Conservation (phyloP, 192 early-diverging fungal species). For the Chytriomyces sp. region DNA sequence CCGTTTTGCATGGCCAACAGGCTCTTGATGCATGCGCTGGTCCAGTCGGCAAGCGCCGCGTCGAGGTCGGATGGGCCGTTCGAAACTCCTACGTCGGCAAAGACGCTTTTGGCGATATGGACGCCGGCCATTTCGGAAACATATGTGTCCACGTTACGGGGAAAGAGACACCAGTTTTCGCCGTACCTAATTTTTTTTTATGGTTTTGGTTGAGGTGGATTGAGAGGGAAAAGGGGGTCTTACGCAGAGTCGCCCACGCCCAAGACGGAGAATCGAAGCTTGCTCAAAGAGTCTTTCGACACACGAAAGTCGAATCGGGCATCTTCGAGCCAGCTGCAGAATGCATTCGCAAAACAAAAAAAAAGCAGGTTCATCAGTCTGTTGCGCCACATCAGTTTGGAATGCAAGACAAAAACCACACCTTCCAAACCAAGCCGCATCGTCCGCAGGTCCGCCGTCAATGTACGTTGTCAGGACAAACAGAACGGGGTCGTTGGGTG, state of each 20-base stretch:
- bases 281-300: conserved; percentile 53
- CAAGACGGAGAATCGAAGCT: conserved; percentile 69
- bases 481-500: conserved; percentile 58
- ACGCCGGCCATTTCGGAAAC: conserved; percentile 65
- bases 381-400: too few relatives aligned
- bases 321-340: conserved; percentile 31
- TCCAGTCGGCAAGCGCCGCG: conserved; percentile 18
- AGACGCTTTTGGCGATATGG: conserved; percentile 48
- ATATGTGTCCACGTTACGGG: conserved; percentile 64
- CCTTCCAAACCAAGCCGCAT: conserved; percentile 60
- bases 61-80: background rate
- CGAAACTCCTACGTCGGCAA: conserved; percentile 48
- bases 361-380: too few relatives aligned
- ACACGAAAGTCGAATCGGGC: conserved; percentile 64
- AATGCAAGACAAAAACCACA: background rate
- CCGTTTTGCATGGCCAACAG: background rate
- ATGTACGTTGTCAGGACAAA: conserved; percentile 73
- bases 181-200: conserved; percentile 43
- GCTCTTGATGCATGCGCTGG: background rate
- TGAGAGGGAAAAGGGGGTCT: too few relatives aligned
- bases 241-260: conserved; percentile 70
- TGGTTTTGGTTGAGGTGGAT: too few relatives aligned
- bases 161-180: conserved; percentile 62
- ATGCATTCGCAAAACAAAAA: conserved; percentile 60
- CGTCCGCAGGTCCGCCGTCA: conserved; percentile 69